Evolutionary conservation across 208 protist species (phyloP).

Genomic region (Chromosphaera perkinsii): DNA sequence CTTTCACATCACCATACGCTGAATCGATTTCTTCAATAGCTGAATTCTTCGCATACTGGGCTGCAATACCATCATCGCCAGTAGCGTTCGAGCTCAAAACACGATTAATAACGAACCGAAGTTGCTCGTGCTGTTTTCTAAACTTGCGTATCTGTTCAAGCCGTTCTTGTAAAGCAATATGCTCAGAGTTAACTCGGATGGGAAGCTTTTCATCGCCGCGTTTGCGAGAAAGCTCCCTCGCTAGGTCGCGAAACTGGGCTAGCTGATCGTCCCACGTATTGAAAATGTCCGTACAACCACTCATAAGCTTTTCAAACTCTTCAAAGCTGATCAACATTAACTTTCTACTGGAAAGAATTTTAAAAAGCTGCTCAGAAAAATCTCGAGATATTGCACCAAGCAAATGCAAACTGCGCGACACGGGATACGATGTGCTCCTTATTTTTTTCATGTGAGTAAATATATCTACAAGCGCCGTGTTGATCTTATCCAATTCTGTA

Average conservation of each 20-base stretch:
- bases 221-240: conserved; percentile 47
- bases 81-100: conserved; percentile 43
- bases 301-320: conserved; percentile 53
- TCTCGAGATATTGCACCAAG: conserved; percentile 55
- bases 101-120: conserved; percentile 53
- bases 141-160: conserved; percentile 60
- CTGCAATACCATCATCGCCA: background rate
- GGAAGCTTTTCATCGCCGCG: background rate
- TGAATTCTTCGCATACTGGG: conserved; percentile 17
- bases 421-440: conserved; percentile 48
- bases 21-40: conserved; percentile 57
- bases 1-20: conserved; percentile 56
- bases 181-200: background rate
- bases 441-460: conserved; percentile 62
- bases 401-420: conserved; percentile 45
- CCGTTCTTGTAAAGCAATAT: conserved; percentile 45
- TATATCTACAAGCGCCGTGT: conserved; percentile 43
- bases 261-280: conserved; percentile 56
- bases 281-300: conserved; percentile 49
- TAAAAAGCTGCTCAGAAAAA: conserved; percentile 36
- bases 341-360: conserved; percentile 18
- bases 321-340: conserved; percentile 50
- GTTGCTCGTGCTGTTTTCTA: conserved; percentile 62
- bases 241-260: conserved; percentile 36
- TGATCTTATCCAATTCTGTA: conserved; percentile 48